Percentiles rank a stretch among this genome's conserved stretches.
Evolutionary conservation across 768 basidiomycete genomes (phyloP).

Genomic region (Lactarius quietus): DNA sequence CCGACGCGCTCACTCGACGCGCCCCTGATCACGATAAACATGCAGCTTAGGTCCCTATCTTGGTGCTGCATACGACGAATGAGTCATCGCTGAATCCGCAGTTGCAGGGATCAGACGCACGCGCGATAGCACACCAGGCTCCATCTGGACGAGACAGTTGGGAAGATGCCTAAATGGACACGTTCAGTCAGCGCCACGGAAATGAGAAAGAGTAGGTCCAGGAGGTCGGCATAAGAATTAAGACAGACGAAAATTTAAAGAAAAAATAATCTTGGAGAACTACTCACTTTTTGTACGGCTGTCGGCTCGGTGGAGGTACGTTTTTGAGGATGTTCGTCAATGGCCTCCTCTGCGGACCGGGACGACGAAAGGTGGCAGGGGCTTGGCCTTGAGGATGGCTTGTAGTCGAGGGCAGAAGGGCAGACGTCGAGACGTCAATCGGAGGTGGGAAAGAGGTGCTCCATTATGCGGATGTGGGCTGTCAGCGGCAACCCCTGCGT

Average conservation of each 20-base stretch:
- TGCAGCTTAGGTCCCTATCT: conserved; percentile 93
- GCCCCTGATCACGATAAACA: conserved; percentile 95
- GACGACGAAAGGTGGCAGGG: conserved; percentile 85
- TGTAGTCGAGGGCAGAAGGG: conserved; percentile 94
- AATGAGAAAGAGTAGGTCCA: too few species aligned
- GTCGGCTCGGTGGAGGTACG: conserved; percentile 84
- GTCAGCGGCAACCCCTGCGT: conserved; percentile 11
- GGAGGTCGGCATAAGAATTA: too few species aligned
- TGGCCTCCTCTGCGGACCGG: conserved; percentile 86
- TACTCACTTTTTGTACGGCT: conserved; percentile 87
- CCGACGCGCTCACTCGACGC: conserved; percentile 95
- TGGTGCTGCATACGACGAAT: conserved; percentile 95
- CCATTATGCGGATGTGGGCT: conserved; percentile 23
- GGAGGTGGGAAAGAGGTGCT: conserved; percentile 58
- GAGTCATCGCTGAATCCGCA: conserved; percentile 99
- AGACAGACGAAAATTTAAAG: neutral
- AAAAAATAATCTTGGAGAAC: neutral
- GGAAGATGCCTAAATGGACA: conserved; percentile 71
- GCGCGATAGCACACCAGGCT: conserved; percentile 94
- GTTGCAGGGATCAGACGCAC: conserved; percentile 94
- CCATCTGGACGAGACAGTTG: conserved; percentile 97
- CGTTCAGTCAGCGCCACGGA: neutral
- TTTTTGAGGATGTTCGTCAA: conserved; percentile 93
- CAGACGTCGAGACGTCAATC: conserved; percentile 94
- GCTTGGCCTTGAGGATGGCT: conserved; percentile 67